A percentile compares a stretch with the other conserved stretches of the same genome.
Conservation (phyloP, 345 rosid species). For the Ceriops tagal region DNA sequence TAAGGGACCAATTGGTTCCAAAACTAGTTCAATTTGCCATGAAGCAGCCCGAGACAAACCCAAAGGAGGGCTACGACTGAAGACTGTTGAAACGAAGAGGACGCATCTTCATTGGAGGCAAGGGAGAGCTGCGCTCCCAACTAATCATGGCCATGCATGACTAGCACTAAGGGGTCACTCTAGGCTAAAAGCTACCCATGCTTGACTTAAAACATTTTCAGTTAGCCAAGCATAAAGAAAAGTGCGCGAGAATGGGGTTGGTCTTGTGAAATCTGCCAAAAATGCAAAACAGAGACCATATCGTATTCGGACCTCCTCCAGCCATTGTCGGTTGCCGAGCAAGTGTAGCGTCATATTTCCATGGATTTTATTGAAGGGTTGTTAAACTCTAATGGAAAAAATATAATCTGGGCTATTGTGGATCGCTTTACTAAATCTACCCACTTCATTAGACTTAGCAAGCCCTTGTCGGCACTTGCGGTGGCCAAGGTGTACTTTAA, state of each 20-base stretch:
- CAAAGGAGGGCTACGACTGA: rapidly evolving
- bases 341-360: neutral
- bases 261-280: neutral
- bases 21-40: too few relatives aligned
- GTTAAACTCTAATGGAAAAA: neutral
- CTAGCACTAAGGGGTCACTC: too few relatives aligned
- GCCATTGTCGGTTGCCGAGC: neutral
- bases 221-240: too few relatives aligned
- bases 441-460: neutral
- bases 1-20: too few relatives aligned
- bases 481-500: neutral
- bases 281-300: neutral
- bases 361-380: neutral
- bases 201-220: too few relatives aligned
- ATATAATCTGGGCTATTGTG: neutral
- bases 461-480: rapidly evolving
- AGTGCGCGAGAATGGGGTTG: too few relatives aligned
- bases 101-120: too few relatives aligned
- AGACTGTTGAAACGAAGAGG: too few relatives aligned
- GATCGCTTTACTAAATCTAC: neutral
- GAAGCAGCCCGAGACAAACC: too few relatives aligned
- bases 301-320: neutral
- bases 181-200: too few relatives aligned
- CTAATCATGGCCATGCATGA: too few relatives aligned
- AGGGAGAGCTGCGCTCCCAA: too few relatives aligned